Percentiles rank a stretch among this genome's conserved stretches.
phyloP scores from a whole-genome alignment of 2,329 filamentous ascomycete genomes.

The Hirsutella thompsonii region DNA sequence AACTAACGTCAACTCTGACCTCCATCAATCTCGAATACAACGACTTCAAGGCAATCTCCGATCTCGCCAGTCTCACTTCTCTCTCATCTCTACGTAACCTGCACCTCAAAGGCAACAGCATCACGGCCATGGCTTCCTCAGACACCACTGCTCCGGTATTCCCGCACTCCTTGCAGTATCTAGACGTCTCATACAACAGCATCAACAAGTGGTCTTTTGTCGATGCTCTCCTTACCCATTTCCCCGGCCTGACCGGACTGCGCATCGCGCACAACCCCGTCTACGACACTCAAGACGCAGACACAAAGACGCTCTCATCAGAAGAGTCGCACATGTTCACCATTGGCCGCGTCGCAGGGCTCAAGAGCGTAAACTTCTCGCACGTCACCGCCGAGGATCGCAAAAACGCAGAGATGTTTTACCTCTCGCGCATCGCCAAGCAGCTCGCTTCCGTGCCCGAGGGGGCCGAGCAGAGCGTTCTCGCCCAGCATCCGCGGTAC shows the following conservation, averaged over 20 bases:
- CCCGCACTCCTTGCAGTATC: slow-evolving; percentile 40
- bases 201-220: slow-evolving; percentile 62
- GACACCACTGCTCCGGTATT: slow-evolving; percentile 30
- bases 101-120: slow-evolving; percentile 67
- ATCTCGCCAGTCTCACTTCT: slow-evolving; percentile 38
- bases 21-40: slow-evolving; percentile 64
- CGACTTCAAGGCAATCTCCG: slow-evolving; percentile 44
- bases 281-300: slow-evolving; percentile 42
- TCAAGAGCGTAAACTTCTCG: slow-evolving; percentile 63
- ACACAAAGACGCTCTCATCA: slow-evolving; percentile 35
- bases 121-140: slow-evolving; percentile 30
- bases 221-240: slow-evolving; percentile 49
- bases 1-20: slow-evolving; percentile 38
- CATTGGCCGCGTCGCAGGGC: slow-evolving; percentile 55
- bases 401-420: slow-evolving; percentile 84
- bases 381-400: slow-evolving; percentile 61
- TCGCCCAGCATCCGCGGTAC: slow-evolving; percentile 59
- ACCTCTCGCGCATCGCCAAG: slow-evolving; percentile 70
- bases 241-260: slow-evolving; percentile 63
- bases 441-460: slow-evolving; percentile 53
- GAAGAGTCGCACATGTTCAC: slow-evolving; percentile 88
- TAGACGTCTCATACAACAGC: slow-evolving; percentile 64
- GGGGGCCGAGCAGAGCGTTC: slow-evolving; percentile 37
- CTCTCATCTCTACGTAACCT: slow-evolving; percentile 42
- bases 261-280: slow-evolving; percentile 81